phyloP scores from a whole-genome alignment of 1,139 yeast genomes.

The Blastobotrys serpentis region DNA sequence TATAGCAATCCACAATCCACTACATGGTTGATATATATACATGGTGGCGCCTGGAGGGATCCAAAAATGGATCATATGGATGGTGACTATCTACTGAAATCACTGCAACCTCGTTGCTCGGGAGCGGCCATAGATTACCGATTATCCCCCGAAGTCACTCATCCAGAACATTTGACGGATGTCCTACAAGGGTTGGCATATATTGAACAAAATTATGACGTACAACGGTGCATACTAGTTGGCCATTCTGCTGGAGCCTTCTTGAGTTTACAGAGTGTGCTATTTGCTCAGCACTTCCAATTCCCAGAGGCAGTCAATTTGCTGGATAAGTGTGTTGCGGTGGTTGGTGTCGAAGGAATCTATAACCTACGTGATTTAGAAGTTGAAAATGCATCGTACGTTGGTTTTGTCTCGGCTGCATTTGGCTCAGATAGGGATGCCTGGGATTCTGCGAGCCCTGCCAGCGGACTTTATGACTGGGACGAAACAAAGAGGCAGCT shows the following conservation, averaged over 20 bases:
- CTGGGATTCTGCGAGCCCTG: conserved; percentile 37
- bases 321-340: conserved; percentile 14
- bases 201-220: conserved; percentile 29
- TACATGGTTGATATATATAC: conserved; percentile 53
- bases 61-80: conserved; percentile 59
- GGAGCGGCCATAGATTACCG: conserved; percentile 62
- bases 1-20: background rate
- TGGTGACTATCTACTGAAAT: conserved; percentile 43
- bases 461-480: conserved; percentile 2
- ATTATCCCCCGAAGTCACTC: conserved; percentile 59
- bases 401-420: conserved; percentile 46
- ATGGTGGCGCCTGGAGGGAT: conserved; percentile 93
- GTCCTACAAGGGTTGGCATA: conserved; percentile 47
- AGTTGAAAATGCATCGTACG: conserved; percentile 48
- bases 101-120: conserved; percentile 21
- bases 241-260: conserved; percentile 91
- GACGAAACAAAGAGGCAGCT: conserved; percentile 1
- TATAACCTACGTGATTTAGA: conserved; percentile 45
- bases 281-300: conserved; percentile 15
- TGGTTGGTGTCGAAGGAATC: conserved; percentile 52
- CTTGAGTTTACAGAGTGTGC: conserved; percentile 55
- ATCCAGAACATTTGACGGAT: conserved; percentile 66
- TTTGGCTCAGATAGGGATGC: conserved; percentile 39
- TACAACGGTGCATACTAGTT: conserved; percentile 44
- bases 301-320: conserved; percentile 12